Conservation (phyloP, 2,329 filamentous ascomycete genomes). For the Geosmithia flava region DNA sequence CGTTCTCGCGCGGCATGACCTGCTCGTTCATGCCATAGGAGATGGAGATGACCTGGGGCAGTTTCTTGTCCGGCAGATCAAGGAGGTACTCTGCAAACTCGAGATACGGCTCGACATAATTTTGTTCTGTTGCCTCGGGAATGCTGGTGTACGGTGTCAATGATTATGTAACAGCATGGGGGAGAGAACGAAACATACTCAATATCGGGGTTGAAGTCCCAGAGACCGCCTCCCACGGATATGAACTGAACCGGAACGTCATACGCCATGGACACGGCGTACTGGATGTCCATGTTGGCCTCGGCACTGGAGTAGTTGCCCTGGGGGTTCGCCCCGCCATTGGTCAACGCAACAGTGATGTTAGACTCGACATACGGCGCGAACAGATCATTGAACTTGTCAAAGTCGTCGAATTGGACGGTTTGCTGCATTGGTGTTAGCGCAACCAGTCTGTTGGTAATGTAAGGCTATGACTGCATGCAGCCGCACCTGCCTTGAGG, state of each 20-base stretch:
- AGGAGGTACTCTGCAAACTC: slow-evolving; percentile 50
- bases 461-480: no score
- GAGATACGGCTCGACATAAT: slow-evolving; percentile 53
- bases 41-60: slow-evolving; percentile 54
- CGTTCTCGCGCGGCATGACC: slow-evolving; percentile 45
- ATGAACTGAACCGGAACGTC: slow-evolving; percentile 20
- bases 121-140: slow-evolving; percentile 14
- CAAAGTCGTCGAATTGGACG: slow-evolving; percentile 39
- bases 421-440: slow-evolving; percentile 24
- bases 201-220: slow-evolving; percentile 17
- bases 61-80: slow-evolving; percentile 32
- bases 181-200: slow-evolving; percentile 14
- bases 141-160: slow-evolving; percentile 5
- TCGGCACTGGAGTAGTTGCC: slow-evolving; percentile 19
- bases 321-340: slow-evolving; percentile 40
- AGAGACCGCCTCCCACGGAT: slow-evolving; percentile 17
- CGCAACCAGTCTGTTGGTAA: not conserved
- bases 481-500: not conserved
- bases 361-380: slow-evolving; percentile 36
- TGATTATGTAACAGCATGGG: not conserved
- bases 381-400: slow-evolving; percentile 41
- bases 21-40: slow-evolving; percentile 62
- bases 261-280: slow-evolving; percentile 18
- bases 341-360: slow-evolving; percentile 46
- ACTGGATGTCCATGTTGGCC: slow-evolving; percentile 24